Percentiles rank a stretch among this genome's conserved stretches.
Conservation (phyloP, 1,284 basidiomycete species). For the Ganoderma lingzhi region DNA sequence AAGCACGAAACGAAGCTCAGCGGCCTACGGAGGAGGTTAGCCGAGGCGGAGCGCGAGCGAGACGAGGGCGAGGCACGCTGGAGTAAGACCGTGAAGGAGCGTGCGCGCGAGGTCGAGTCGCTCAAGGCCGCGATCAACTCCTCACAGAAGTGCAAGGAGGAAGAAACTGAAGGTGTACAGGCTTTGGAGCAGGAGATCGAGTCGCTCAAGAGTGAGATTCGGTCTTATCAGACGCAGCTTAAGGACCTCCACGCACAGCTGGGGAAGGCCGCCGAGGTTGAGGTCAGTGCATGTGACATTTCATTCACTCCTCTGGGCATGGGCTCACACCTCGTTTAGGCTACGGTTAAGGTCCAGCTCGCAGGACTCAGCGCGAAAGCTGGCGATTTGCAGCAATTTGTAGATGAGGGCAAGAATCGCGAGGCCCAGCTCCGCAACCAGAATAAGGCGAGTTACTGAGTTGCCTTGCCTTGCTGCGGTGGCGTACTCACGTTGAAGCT, state of each 20-base stretch:
- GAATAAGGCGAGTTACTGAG: slow-evolving; percentile 69
- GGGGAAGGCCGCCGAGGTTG: slow-evolving; percentile 60
- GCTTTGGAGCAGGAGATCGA: slow-evolving; percentile 64
- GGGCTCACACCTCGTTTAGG: slow-evolving; percentile 45
- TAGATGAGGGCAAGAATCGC: slow-evolving; percentile 70
- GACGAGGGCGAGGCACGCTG: slow-evolving; percentile 86
- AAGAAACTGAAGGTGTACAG: slow-evolving; percentile 64
- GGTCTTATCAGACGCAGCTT: slow-evolving; percentile 54
- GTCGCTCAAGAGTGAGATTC: slow-evolving; percentile 57
- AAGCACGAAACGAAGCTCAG: slow-evolving; percentile 80
- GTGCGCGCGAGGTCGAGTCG: slow-evolving; percentile 80
- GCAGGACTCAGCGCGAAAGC: slow-evolving; percentile 55
- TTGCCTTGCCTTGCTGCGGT: slow-evolving; percentile 3
- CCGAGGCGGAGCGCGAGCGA: slow-evolving; percentile 73
- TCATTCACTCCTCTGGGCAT: neutral
- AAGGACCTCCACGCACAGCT: slow-evolving; percentile 56
- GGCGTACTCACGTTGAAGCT: slow-evolving; percentile 13
- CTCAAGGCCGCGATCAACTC: slow-evolving; percentile 67
- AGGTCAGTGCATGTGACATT: slow-evolving; percentile 55
- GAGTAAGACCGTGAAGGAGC: slow-evolving; percentile 81
- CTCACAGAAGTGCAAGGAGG: slow-evolving; percentile 62
- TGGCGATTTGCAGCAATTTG: slow-evolving; percentile 58
- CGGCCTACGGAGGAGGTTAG: slow-evolving; percentile 69
- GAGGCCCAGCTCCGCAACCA: slow-evolving; percentile 72
- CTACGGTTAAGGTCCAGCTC: slow-evolving; percentile 50